Base-by-base conservation (phyloP, 163 green algal genomes). In the Prototheca cutis region DNA sequence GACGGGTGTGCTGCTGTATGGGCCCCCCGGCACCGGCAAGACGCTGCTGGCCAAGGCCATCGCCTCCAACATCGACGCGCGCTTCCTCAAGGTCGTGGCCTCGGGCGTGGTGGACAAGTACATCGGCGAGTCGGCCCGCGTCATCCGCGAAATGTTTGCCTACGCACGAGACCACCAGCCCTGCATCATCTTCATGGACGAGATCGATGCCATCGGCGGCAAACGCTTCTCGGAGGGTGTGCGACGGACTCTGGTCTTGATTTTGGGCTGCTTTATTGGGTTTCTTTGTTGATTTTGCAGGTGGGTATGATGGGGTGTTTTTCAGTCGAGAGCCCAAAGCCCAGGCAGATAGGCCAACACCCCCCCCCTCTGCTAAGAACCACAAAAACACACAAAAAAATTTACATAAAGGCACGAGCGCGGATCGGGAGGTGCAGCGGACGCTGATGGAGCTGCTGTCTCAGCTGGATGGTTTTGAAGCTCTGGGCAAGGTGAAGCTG, bases 131-230 rank as follows among this genome's bases (percentile, higher is more conserved):
- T 71, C 58, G 30, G 67, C 67, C 1, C 51, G 67, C 6, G 68
- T 79, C 28, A 70, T 73, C 30, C 48, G 70, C 3, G 70, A 77
- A 48, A 77, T 77, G 70, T 89, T 73, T 76, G 78, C 34, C 29
- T 99, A 96, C 62, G 93, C 88, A 1, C 69, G 78, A 6, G 91
- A 96, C 48, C 90, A 97, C 77, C 84, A 97, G 80, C 93, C 93
- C 25, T 99, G 93, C 79, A 93, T 99, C 73, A 99, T 99, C 73
- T 99, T 99, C 78, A 98, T 99, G 93, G 93, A 99, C 61, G 93
- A 99, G 77, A 94, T 99, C 54, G 93, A 99, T 72, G 93, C 93
- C 65, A 99, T 99, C 68, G 93, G 93, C 19, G 93, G 91, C 4
- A 75, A 88, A 39, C 78, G 93, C 33, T 97, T 97, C 78, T 93